Percentiles rank a stretch among this genome's conserved stretches.
These are phyloP conservation scores for Rhododendron mucronatum DNA, from an alignment of 148 eudicot genomes.

Conservation along the genomic window DNA sequence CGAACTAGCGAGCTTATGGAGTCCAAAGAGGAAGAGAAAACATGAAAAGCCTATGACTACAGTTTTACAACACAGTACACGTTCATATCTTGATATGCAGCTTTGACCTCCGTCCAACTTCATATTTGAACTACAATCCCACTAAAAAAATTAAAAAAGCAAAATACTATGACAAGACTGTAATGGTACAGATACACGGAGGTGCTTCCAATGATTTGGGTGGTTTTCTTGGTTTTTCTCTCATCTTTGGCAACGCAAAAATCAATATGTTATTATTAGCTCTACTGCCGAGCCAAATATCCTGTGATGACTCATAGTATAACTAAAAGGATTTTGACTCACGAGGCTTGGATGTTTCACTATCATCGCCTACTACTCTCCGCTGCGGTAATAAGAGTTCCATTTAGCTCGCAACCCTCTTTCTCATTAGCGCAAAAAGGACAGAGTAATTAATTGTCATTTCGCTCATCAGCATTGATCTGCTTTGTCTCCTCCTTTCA, in stretches of 20 bases:
- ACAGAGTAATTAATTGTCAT: neutral
- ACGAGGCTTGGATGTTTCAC: neutral
- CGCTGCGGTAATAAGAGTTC: neutral
- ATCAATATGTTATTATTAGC: neutral
- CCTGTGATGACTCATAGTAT: neutral
- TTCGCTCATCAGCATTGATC: too few species aligned
- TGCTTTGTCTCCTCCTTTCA: too few species aligned
- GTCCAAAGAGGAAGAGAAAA: neutral
- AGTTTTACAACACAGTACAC: neutral
- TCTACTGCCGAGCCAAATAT: neutral
- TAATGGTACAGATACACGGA: neutral
- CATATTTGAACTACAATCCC: neutral
- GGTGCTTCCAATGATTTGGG: neutral
- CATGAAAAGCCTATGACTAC: neutral
- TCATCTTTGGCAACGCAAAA: neutral
- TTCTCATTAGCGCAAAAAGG: neutral
- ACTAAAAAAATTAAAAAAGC: neutral
- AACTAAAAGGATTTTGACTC: neutral
- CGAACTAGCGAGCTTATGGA: neutral
- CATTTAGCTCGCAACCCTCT: neutral
- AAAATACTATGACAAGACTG: neutral
- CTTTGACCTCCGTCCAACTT: neutral
- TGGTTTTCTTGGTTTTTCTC: neutral
- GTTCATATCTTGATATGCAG: neutral
- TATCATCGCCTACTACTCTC: neutral